Conservation (phyloP, 75 land plant species). For the Cunninghamia lanceolata region DNA sequence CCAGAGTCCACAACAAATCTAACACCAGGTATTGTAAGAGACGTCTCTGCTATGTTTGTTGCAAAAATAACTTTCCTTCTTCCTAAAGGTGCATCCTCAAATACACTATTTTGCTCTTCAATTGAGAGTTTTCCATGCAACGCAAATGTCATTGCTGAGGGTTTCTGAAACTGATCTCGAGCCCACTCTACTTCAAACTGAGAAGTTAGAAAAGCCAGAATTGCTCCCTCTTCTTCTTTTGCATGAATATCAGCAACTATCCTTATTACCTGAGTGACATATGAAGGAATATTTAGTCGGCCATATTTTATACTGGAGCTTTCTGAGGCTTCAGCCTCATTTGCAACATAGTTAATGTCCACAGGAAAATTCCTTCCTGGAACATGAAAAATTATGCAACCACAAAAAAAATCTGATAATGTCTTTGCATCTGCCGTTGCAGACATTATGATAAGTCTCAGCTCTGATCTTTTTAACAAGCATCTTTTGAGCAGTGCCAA, state of each 20-base stretch:
- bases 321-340: constrained; percentile 15
- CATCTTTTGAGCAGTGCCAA: constrained; percentile 53
- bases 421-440: constrained; percentile 77
- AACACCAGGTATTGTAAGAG: constrained; percentile 83
- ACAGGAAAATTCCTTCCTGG: constrained; percentile 77
- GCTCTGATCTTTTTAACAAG: constrained; percentile 39
- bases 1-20: constrained; percentile 83
- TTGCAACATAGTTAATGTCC: constrained; percentile 54
- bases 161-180: constrained; percentile 48
- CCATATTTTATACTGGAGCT: neutral
- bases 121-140: constrained; percentile 76
- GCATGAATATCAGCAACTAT: constrained; percentile 44
- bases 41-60: constrained; percentile 89
- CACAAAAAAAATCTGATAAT: constrained; percentile 57
- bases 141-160: constrained; percentile 43
- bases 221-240: constrained; percentile 53
- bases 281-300: constrained; percentile 19
- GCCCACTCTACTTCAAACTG: constrained; percentile 86
- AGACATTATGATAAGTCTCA: constrained; percentile 81
- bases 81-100: constrained; percentile 40
- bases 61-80: constrained; percentile 78
- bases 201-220: constrained; percentile 83
- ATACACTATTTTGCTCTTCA: constrained; percentile 63
- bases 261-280: constrained; percentile 52
- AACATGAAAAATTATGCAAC: constrained; percentile 47